Evolutionary conservation across 2,329 filamentous ascomycete species (phyloP).

Genomic region (Paracamarosporium sp.): DNA sequence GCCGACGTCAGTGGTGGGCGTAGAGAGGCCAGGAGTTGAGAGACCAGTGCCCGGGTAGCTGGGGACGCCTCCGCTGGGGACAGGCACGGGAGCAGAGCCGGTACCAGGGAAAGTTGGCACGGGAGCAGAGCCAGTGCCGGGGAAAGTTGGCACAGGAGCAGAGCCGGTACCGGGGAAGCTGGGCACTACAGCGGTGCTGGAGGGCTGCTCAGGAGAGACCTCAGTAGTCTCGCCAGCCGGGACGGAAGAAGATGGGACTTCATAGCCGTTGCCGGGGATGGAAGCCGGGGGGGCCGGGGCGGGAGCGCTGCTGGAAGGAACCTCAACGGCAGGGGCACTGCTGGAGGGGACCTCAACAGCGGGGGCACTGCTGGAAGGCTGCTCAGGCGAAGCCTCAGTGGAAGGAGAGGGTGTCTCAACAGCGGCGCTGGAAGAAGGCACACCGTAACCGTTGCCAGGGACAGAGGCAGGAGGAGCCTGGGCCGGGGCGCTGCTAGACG

Average conservation of each 20-base stretch:
- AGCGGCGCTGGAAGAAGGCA: background rate
- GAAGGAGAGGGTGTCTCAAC: background rate
- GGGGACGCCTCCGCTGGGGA: background rate
- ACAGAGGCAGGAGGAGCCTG: background rate
- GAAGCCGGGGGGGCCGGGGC: background rate
- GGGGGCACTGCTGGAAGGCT: background rate
- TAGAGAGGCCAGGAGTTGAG: background rate
- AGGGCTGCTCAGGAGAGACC: slow-evolving; percentile 47
- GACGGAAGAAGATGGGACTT: background rate
- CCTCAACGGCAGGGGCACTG: too few relatives aligned
- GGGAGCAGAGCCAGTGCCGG: slow-evolving; percentile 7
- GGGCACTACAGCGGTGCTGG: background rate
- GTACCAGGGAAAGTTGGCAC: slow-evolving; percentile 3
- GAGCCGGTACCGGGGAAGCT: slow-evolving; percentile 9
- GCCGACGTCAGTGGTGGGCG: background rate
- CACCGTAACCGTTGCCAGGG: slow-evolving; percentile 7
- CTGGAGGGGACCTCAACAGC: background rate
- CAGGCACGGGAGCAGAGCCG: background rate
- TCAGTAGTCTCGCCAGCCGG: slow-evolving; percentile 33
- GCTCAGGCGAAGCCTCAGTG: background rate
- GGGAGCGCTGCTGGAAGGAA: too few relatives aligned
- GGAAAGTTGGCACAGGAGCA: background rate
- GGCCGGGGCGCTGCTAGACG: too few relatives aligned
- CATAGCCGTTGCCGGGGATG: slow-evolving; percentile 8
- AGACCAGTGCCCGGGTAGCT: background rate